A percentile compares a stretch with the other conserved stretches of the same genome.
These are phyloP conservation scores for Wilcoxina mikolae DNA, from an alignment of 495 filamentous ascomycete species.

Conservation along the genomic window DNA sequence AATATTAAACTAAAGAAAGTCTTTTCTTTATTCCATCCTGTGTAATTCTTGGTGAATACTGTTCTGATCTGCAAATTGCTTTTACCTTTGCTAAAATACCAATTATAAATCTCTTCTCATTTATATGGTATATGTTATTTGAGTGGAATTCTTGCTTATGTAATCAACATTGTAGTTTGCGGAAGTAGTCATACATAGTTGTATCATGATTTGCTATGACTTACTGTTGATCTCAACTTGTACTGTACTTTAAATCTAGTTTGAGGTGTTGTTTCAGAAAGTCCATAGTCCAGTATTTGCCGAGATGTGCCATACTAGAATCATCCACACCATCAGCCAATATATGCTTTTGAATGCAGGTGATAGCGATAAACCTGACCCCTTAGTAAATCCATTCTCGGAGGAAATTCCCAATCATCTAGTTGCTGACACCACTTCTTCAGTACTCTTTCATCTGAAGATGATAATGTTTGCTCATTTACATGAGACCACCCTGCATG, in stretches of 20 bases:
- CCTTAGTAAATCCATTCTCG: constrained; percentile 8
- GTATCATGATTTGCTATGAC: neutral
- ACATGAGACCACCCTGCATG: neutral
- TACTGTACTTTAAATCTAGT: neutral
- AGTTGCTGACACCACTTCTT: constrained; percentile 3
- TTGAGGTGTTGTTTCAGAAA: constrained; percentile 4
- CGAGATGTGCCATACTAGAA: neutral
- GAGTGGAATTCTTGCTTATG: neutral
- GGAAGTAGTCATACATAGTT: neutral
- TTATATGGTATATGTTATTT: constrained; percentile 8
- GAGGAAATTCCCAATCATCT: constrained; percentile 3
- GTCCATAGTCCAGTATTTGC: neutral
- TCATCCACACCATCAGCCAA: neutral
- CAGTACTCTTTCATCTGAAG: neutral
- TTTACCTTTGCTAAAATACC: constrained; percentile 7
- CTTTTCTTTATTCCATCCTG: too few relatives aligned
- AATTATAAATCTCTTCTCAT: constrained; percentile 9
- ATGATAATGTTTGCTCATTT: too few relatives aligned
- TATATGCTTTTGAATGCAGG: neutral
- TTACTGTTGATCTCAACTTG: neutral
- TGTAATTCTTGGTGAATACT: neutral
- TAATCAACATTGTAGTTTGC: neutral
- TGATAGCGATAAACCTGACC: constrained; percentile 2
- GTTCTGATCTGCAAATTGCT: constrained; percentile 1
- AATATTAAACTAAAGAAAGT: constrained; percentile 2